Base-by-base conservation (phyloP, 2,329 filamentous ascomycete species). In the Macroventuria anomochaeta region DNA sequence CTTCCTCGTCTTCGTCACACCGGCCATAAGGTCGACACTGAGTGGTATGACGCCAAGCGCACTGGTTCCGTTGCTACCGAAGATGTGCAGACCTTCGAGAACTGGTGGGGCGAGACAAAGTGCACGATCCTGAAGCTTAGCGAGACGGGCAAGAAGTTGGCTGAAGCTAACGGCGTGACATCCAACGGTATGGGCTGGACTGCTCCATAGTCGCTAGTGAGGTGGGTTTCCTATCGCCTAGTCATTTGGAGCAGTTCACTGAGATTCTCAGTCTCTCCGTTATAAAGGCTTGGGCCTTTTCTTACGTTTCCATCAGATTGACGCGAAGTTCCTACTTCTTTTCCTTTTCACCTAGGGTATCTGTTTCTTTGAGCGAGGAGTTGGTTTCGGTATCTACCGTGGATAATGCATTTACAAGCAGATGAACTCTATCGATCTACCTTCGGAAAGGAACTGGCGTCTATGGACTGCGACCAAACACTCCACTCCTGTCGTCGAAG, bases 1-100 rank as follows among this genome's bases (percentile, higher is more conserved):
- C 63, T 79, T 26, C 71, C 75, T 3, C 76, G 77, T 46, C 73
- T 81, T 49, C 75, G 75, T 28, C 79, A 80, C 52, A 55, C 65
- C 32, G 59, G 61, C 18, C 69, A 65, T 61, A 67, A 71, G 39
- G 68, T 76, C 17, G 71, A 74, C 37, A 62, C 55, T 3, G 70
- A 71, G 53, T 75, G 67, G 69, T 54, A 58, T 34, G 69, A 74
- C 39, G 61, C 59, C 52, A 69, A 73, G 59, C 64, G 64, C 41
- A 53, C 46, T 8, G 58, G 57, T 7, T 6, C 32, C 15, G 26
- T 71, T 25, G 39, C 57, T 26, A 41, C 42, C 2, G 59, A 61
- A 12, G 69, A 68, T 11, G 53, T 69, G 38, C 64, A 64, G 25
- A 64, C 69, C 5, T 78, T 78, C 53, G 70, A 72, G 57, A 58